Base-by-base conservation (phyloP, 2,329 filamentous ascomycete genomes). In the Penicillium brasilianum region DNA sequence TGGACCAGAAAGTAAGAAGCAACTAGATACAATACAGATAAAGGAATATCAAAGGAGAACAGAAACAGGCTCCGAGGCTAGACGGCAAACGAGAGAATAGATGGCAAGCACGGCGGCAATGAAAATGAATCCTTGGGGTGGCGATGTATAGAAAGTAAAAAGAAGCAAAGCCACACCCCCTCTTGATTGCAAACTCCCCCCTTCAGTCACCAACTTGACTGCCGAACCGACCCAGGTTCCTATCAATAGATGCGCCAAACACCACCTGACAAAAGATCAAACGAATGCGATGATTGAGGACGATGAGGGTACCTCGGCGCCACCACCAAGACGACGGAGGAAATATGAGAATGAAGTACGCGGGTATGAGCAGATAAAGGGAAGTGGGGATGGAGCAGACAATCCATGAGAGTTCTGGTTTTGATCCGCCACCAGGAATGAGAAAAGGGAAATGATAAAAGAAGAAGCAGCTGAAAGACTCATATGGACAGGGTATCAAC, bases 21-120 rank as follows among this genome's bases (percentile, higher is more conserved):
- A 63, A 70, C 69, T 72, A 73, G 69, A 67, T 74, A 73, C 72
- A 74, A 68, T 74, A 74, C 70, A 72, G 61, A 64, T 62, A 67
- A 67, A 50, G 60, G 37, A 63, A 67, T 65, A 46, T 34, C 48
- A 62, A 61, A 60, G 59, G 36, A 61, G 22, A 51, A 60, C 49
- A 55, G 32, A 61, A 36, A 55, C 25, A 53, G 46, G 22, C 49
- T 52, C 48, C 50, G 57, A 54, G 64, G 49, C 39, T 58, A 50
- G 62, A 51, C 57, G 52, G 59, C 58, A 62, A 66, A 59, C 60
- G 62, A 65, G 60, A 63, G 65, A 64, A 62, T 66, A 66, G 52
- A 65, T 63, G 61, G 53, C 50, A 63, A 60, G 67, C 43, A 57
- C 28, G 22, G 49, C 34, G 44, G 22, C 22, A 61, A 65, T 48